These are phyloP conservation scores for Tulasnella calospora DNA, from an alignment of 768 basidiomycete genomes.

Conservation along the genomic window DNA sequence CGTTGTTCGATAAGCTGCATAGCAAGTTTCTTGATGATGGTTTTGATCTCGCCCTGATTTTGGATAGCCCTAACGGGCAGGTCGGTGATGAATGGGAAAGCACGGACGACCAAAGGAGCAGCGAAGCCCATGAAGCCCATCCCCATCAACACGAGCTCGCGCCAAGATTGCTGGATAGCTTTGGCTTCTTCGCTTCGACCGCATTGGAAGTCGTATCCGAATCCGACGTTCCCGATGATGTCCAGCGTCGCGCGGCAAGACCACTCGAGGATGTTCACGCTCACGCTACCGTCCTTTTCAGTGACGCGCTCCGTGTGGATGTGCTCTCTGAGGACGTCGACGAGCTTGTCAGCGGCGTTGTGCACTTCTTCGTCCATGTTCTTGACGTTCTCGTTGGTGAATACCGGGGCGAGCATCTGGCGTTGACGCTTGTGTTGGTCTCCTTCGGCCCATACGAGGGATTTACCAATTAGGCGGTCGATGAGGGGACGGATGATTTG, in stretches of 20 bases:
- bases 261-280: slow-evolving; percentile 30
- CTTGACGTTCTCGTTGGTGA: slow-evolving; percentile 30
- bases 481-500: slow-evolving; percentile 37
- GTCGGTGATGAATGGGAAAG: slow-evolving; percentile 34
- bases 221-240: slow-evolving; percentile 38
- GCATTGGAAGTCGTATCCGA: slow-evolving; percentile 42
- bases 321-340: slow-evolving; percentile 9
- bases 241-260: slow-evolving; percentile 30
- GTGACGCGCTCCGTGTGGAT: background rate
- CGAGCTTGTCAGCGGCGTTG: slow-evolving; percentile 23
- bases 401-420: slow-evolving; percentile 29
- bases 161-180: slow-evolving; percentile 34
- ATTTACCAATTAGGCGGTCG: slow-evolving; percentile 37
- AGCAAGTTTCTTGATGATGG: slow-evolving; percentile 31
- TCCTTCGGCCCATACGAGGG: slow-evolving; percentile 41
- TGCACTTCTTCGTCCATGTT: slow-evolving; percentile 22
- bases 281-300: background rate
- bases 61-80: slow-evolving; percentile 34
- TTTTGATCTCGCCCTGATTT: slow-evolving; percentile 33
- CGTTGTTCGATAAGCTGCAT: slow-evolving; percentile 15
- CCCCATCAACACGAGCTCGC: slow-evolving; percentile 31
- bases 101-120: slow-evolving; percentile 32
- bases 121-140: slow-evolving; percentile 29
- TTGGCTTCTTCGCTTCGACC: slow-evolving; percentile 36
- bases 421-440: slow-evolving; percentile 37